These are phyloP conservation scores for Pleurotus tuber-regium DNA, from an alignment of 768 basidiomycete species.

Conservation along the genomic window DNA sequence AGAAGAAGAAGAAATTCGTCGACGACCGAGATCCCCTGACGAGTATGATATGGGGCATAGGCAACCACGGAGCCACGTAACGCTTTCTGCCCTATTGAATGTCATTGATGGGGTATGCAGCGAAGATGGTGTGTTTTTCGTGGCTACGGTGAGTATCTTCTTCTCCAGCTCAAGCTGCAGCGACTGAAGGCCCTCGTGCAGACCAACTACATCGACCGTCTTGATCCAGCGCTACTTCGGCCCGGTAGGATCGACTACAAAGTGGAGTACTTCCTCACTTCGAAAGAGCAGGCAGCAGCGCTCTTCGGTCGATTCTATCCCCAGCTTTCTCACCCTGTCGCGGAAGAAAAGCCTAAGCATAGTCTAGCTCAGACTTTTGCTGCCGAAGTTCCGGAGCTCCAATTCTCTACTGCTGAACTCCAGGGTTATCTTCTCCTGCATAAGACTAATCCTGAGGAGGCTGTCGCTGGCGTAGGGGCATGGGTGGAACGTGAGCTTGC, in stretches of 20 bases:
- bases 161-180: neutral
- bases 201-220: conserved; percentile 54
- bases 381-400: conserved; percentile 37
- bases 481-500: conserved; percentile 42
- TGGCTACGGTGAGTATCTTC: conserved; percentile 45
- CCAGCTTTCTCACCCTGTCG: conserved; percentile 7
- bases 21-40: conserved; percentile 35
- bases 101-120: conserved; percentile 59
- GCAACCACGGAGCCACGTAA: conserved; percentile 33
- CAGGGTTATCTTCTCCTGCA: conserved; percentile 55
- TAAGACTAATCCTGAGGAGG: conserved; percentile 37
- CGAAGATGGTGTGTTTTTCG: conserved; percentile 60
- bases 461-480: conserved; percentile 27
- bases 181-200: conserved; percentile 14
- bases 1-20: conserved; percentile 29
- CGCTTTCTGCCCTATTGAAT: conserved; percentile 55
- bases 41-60: conserved; percentile 88
- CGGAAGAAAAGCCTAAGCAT: neutral
- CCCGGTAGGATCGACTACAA: conserved; percentile 58
- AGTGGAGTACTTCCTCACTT: conserved; percentile 49
- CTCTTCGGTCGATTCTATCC: conserved; percentile 51
- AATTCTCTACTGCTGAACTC: conserved; percentile 59
- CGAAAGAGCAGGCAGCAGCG: conserved; percentile 40
- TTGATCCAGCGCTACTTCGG: conserved; percentile 56
- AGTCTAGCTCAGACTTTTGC: conserved; percentile 42